Conservation (phyloP, 2,329 filamentous ascomycete species). For the Emmonsia crescens region DNA sequence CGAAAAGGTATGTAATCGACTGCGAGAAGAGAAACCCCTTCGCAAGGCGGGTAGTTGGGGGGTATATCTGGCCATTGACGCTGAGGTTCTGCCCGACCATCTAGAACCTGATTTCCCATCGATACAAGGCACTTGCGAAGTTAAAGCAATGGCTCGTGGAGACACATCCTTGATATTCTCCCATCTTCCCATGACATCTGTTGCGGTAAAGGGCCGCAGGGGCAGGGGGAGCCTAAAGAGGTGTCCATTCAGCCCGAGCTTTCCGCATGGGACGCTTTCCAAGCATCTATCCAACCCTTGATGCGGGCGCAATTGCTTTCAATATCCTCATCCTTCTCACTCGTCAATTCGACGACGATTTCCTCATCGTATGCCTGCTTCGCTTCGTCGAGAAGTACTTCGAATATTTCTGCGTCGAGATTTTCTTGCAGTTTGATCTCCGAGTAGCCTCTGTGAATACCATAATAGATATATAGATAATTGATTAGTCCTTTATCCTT, state of each 20-base stretch:
- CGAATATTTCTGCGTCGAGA: constrained; percentile 94
- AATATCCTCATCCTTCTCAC: constrained; percentile 72
- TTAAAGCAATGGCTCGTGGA: constrained; percentile 68
- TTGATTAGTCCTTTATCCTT: neutral
- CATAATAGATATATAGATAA: constrained; percentile 1
- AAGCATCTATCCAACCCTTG: constrained; percentile 68
- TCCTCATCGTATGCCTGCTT: constrained; percentile 74
- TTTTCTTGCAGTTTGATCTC: constrained; percentile 91
- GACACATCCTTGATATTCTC: constrained; percentile 16
- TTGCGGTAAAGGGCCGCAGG: constrained; percentile 7
- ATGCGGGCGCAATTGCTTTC: constrained; percentile 81
- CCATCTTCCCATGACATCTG: neutral
- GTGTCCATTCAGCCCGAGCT: constrained; percentile 18
- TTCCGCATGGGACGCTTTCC: constrained; percentile 50
- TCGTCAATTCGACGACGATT: constrained; percentile 79
- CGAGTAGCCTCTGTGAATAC: constrained; percentile 55
- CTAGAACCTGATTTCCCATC: constrained; percentile 81
- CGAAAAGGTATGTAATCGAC: constrained; percentile 59
- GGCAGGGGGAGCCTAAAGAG: neutral
- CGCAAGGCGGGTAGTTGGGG: neutral
- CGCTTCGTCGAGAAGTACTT: constrained; percentile 84
- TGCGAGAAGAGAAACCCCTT: neutral
- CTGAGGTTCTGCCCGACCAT: neutral
- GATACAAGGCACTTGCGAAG: constrained; percentile 75
- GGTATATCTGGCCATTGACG: neutral